Evolutionary conservation across 306 rosid genomes (phyloP), one percentile per base, ranked within the genome.

Genomic region (Coriaria nepalensis): DNA sequence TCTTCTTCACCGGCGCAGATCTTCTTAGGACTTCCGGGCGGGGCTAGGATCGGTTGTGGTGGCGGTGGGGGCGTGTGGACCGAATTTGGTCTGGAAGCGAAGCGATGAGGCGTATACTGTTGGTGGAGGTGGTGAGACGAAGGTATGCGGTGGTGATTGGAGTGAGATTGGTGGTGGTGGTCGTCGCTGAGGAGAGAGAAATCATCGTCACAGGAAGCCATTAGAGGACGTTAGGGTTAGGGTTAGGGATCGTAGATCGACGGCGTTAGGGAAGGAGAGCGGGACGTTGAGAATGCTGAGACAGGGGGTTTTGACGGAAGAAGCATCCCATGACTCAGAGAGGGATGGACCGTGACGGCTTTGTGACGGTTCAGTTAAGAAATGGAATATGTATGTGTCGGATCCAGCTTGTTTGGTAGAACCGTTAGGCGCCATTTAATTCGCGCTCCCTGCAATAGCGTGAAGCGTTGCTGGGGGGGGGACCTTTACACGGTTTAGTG

Each of bases 161-260:
- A 14, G 61, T 46, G 54, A 10, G 86, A 66, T 32, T 57, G 55
- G 47, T 56, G 61, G 51, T 63, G 47, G 59, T 64, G 70, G 12
- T 79, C 92, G 70, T 82, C 86, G 15, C 61, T 76, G 87, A 90
- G 86, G 70, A 90, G 74, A 14, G 95, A 71, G 82, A 78, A 88
- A 65, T 86, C 96, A 75, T 90, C 96, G 77, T 77, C 92, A 81
- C 93, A 79, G 74, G 93, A 79, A 38, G 92, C 93, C 94, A 78
- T 84, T 37, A 56, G 72, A 63, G 71, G 76, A 67, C 88, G 96
- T 83, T 78, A 81, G 67, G 88, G 74, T 73, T 72, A 65, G 61
- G 62, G 73, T 68, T 71, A 71, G 71, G 68, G 68, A 35, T 40
- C 15, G 71, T 70, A 63, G 60, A 68, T 65, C 66, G 79, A 54